A percentile compares a stretch with the other conserved stretches of the same genome.
These are phyloP conservation scores for Didymosphaeria variabile DNA, from an alignment of 2,329 filamentous ascomycete genomes.

Conservation along the genomic window DNA sequence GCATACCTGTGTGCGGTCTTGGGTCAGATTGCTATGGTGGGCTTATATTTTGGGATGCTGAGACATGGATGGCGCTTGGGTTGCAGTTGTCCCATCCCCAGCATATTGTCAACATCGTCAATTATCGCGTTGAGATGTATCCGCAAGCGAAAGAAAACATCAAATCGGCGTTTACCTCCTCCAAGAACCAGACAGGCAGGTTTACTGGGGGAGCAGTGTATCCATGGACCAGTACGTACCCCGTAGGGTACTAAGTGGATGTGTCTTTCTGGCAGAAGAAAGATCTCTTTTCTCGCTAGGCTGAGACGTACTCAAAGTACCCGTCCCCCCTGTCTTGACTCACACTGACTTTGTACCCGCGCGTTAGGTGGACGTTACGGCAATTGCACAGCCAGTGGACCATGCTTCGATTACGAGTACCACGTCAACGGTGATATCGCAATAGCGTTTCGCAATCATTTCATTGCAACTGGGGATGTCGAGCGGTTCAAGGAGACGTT, in stretches of 20 bases:
- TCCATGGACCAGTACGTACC: conserved; percentile 76
- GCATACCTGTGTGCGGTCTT: conserved; percentile 73
- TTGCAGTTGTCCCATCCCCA: conserved; percentile 70
- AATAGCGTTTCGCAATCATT: conserved; percentile 68
- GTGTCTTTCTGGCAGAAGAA: too few species aligned
- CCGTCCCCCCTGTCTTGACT: too few species aligned
- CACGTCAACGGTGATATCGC: conserved; percentile 76
- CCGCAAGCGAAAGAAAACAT: conserved; percentile 69
- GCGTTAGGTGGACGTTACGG: conserved; percentile 71
- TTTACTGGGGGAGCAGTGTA: conserved; percentile 70
- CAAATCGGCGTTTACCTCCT: conserved; percentile 63
- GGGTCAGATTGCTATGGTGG: conserved; percentile 74
- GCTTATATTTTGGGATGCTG: conserved; percentile 72
- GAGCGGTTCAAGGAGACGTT: conserved; percentile 63
- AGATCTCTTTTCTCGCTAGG: too few species aligned
- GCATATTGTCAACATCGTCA: conserved; percentile 69
- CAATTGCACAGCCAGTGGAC: conserved; percentile 70
- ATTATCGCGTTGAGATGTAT: conserved; percentile 69
- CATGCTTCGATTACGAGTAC: conserved; percentile 76
- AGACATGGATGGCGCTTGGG: conserved; percentile 74
- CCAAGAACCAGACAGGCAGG: conserved; percentile 65
- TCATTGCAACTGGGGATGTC: conserved; percentile 67
- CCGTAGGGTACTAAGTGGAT: too few species aligned
- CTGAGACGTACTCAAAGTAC: too few species aligned
- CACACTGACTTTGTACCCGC: too few species aligned